A percentile compares a stretch with the other conserved stretches of the same genome.
These are phyloP conservation scores for Zygotorulaspora sp. DNA, from an alignment of 805 yeast species.

Conservation along the genomic window DNA sequence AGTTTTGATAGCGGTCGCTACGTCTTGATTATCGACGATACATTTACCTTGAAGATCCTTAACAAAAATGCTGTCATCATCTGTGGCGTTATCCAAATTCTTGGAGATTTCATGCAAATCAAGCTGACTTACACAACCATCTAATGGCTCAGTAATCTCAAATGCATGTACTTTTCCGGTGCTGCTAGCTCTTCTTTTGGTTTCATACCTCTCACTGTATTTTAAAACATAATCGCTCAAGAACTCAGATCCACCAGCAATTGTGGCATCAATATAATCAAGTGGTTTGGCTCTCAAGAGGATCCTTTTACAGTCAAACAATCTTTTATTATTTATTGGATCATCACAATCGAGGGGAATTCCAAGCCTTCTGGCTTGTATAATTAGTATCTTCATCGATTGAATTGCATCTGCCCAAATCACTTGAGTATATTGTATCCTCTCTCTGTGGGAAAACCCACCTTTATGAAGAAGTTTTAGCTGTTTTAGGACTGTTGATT, in stretches of 20 bases:
- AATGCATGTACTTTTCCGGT: constrained; percentile 47
- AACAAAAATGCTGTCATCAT: constrained; percentile 26
- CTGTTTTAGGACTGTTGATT: constrained; percentile 88
- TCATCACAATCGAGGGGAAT: constrained; percentile 64
- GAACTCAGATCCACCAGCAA: constrained; percentile 63
- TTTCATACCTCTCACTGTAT: constrained; percentile 52
- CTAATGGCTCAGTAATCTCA: constrained; percentile 17
- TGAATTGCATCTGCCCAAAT: constrained; percentile 92
- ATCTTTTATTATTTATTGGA: constrained; percentile 38
- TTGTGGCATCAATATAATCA: constrained; percentile 56
- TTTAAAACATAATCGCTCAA: constrained; percentile 59
- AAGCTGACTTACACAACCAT: constrained; percentile 13
- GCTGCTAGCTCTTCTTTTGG: constrained; percentile 47
- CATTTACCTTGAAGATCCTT: constrained; percentile 13
- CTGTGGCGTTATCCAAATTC: constrained; percentile 23
- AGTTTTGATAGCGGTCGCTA: constrained; percentile 64
- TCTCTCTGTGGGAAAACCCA: constrained; percentile 76
- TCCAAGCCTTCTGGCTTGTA: constrained; percentile 66
- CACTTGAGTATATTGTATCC: constrained; percentile 74
- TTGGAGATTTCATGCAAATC: constrained; percentile 25
- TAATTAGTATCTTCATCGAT: constrained; percentile 70
- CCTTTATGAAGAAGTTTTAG: constrained; percentile 79
- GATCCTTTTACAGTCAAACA: constrained; percentile 45
- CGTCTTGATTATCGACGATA: constrained; percentile 40
- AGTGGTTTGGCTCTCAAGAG: constrained; percentile 55